phyloP scores from a whole-genome alignment of 2,329 filamentous ascomycete species.

The Ploettnerulaceae sp. region DNA sequence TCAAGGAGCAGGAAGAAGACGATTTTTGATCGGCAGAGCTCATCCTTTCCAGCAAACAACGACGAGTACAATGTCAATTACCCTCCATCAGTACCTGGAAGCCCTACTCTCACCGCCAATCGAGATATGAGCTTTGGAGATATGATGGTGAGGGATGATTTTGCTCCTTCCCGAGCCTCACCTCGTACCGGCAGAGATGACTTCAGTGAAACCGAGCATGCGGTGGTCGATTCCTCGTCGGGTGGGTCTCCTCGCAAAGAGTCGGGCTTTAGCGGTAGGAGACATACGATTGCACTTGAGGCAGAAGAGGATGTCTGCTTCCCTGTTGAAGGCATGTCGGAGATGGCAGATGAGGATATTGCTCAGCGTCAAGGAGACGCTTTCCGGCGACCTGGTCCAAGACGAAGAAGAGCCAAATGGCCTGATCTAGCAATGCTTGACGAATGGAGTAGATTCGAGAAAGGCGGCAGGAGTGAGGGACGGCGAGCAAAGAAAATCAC shows the following conservation, averaged over 20 bases:
- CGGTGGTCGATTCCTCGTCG: constrained; percentile 33
- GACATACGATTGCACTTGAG: constrained; percentile 56
- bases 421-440: constrained; percentile 80
- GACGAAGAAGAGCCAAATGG: constrained; percentile 68
- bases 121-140: constrained; percentile 59
- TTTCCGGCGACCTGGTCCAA: constrained; percentile 24
- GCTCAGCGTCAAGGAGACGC: constrained; percentile 44
- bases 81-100: constrained; percentile 62
- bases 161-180: constrained; percentile 35
- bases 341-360: constrained; percentile 73
- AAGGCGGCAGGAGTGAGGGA: constrained; percentile 78
- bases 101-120: constrained; percentile 48
- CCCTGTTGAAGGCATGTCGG: constrained; percentile 71
- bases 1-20: constrained; percentile 37
- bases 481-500: constrained; percentile 86
- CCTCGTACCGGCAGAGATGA: constrained; percentile 16
- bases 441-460: constrained; percentile 87
- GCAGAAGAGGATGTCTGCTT: constrained; percentile 91
- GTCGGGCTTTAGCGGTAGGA: constrained; percentile 36
- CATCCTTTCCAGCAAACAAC: constrained; percentile 24
- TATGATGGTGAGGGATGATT: constrained; percentile 65
- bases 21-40: constrained; percentile 29
- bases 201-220: constrained; percentile 24
- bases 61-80: constrained; percentile 62
- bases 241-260: constrained; percentile 25